phyloP scores from a whole-genome alignment of 1,139 yeast species.

The Saccharomyces pastorianus region DNA sequence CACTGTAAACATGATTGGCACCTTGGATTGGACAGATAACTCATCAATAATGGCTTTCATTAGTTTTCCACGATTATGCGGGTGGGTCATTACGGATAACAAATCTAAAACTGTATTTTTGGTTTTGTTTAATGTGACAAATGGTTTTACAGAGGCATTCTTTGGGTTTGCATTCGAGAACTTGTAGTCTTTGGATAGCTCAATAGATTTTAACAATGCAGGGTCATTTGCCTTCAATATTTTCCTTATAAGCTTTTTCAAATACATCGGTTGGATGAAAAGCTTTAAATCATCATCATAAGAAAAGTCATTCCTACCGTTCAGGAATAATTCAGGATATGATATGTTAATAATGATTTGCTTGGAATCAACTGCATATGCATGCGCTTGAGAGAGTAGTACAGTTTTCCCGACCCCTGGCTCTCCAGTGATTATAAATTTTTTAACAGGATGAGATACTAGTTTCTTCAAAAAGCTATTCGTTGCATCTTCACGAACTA shows the following conservation, averaged over 20 bases:
- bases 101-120: conserved; percentile 41
- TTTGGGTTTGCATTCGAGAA: conserved; percentile 25
- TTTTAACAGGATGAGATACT: conserved; percentile 37
- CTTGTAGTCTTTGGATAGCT: conserved; percentile 41
- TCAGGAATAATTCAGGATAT: conserved; percentile 50
- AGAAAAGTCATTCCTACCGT: conserved; percentile 67
- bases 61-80: conserved; percentile 34
- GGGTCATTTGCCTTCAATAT: conserved; percentile 48
- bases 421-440: conserved; percentile 58
- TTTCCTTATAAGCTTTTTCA: conserved; percentile 53
- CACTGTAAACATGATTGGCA: conserved; percentile 62
- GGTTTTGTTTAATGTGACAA: conserved; percentile 35
- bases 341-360: conserved; percentile 60
- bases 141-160: conserved; percentile 14
- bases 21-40: conserved; percentile 34
- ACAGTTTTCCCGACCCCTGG: conserved; percentile 79
- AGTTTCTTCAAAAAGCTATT: conserved; percentile 15
- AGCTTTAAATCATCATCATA: conserved; percentile 42
- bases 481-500: conserved; percentile 37
- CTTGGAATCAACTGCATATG: conserved; percentile 43
- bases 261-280: conserved; percentile 76
- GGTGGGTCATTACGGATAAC: conserved; percentile 31
- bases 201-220: conserved; percentile 41
- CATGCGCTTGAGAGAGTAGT: conserved; percentile 62
- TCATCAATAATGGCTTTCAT: conserved; percentile 52